Conservation (phyloP, 768 basidiomycete genomes). For the Collybiopsis confluens region DNA sequence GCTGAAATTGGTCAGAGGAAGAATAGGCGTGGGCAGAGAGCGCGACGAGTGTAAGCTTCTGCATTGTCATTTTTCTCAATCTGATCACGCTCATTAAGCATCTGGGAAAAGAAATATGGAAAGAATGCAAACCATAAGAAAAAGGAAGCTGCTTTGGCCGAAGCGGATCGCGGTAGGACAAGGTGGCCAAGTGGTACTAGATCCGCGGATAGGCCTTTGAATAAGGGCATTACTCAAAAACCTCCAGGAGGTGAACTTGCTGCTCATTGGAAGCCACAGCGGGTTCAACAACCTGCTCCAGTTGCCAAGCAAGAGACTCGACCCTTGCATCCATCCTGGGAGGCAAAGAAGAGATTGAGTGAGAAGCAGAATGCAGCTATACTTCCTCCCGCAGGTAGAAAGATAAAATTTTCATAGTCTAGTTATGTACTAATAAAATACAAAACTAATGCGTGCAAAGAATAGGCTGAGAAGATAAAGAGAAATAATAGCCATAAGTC, state of each 20-base stretch:
- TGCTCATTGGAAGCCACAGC: background rate
- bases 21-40: slow-evolving; percentile 90
- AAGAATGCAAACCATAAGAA: slow-evolving; percentile 88
- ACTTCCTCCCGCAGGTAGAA: slow-evolving; percentile 67
- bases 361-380: slow-evolving; percentile 62
- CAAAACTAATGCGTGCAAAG: background rate
- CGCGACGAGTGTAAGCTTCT: slow-evolving; percentile 82
- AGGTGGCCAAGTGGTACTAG: slow-evolving; percentile 1
- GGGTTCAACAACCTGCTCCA: slow-evolving; percentile 1
- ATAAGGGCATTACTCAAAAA: background rate
- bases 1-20: slow-evolving; percentile 59
- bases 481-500: background rate
- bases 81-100: slow-evolving; percentile 43
- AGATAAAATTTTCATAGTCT: slow-evolving; percentile 61
- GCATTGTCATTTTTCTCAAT: background rate
- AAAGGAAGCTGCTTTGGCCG: slow-evolving; percentile 36
- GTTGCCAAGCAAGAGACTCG: slow-evolving; percentile 10
- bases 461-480: background rate
- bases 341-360: slow-evolving; percentile 82
- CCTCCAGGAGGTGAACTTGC: background rate
- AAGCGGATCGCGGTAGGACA: slow-evolving; percentile 7
- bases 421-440: no score
- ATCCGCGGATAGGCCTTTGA: background rate
- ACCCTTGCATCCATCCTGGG: slow-evolving; percentile 93
- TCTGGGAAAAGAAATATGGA: slow-evolving; percentile 98